Base-by-base conservation (phyloP, 1,284 basidiomycete genomes). In the Fomitopsis palustris region DNA sequence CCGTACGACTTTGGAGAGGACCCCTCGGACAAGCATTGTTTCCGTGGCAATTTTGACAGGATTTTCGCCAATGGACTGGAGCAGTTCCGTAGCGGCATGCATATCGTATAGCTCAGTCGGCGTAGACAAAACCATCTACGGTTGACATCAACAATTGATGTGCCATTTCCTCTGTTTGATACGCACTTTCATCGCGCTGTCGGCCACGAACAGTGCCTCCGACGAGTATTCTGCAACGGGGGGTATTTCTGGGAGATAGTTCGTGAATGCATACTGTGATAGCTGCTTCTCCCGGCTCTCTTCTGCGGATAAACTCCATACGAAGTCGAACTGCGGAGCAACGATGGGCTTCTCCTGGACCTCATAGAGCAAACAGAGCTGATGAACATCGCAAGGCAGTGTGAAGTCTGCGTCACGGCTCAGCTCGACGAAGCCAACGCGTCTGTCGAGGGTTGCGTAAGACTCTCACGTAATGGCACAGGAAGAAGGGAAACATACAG, bases 91-190 rank as follows among this genome's bases (percentile, higher is more conserved):
- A 1, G 85, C 93, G 14, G 68, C 69, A 9, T 83, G 80, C 2
- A 82, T 70, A 59, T 87, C 77, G 69, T 94, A 95, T 5, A 72
- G 74, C 54, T 87, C 87, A 59, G 78, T 76, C 0, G 90, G 85
- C 0, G 87, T 88, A 2, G 88, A 85, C 43, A 94, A 78, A 4
- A 84, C 81, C 87, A 95, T 90, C 93, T 93, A 64, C 14, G 56
- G 17, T 17, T 12, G 2, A 27, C 19, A 14, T 17, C 47, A 23
- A 60, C 35, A 17, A 16, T 47, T 10, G 9, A 10, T 35, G 19
- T 19, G 42, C 12, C 1, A 19, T 17, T 52, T 17, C 8, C 35
- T 10, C 23, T 25, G n/a, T 14, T 10, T 21, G 37, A 25, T 37
- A 57, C 65, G 53, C 65, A 88, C 92, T 83, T 93, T 93, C 31